A percentile compares a stretch with the other conserved stretches of the same genome.
Conservation (phyloP, 2,329 filamentous ascomycete species). For the Davidsoniella virescens region DNA sequence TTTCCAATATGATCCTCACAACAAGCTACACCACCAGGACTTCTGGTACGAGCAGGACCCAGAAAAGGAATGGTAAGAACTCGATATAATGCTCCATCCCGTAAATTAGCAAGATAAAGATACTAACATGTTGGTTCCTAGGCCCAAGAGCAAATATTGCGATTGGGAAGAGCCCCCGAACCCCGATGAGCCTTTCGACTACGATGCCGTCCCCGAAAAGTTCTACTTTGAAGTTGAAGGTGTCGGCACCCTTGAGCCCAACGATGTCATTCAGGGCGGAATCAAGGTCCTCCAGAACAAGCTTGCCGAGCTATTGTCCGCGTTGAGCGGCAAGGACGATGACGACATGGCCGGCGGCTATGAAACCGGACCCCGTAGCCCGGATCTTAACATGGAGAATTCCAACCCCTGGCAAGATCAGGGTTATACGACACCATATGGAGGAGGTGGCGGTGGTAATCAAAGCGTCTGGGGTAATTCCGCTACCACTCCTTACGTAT, state of each 20-base stretch:
- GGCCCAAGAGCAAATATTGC: constrained; percentile 68
- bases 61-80: constrained; percentile 63
- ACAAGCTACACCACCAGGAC: constrained; percentile 82
- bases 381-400: constrained; percentile 44
- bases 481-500: constrained; percentile 29
- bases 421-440: constrained; percentile 56
- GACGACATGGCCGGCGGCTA: constrained; percentile 24
- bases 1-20: constrained; percentile 96
- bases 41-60: constrained; percentile 85
- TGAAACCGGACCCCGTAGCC: constrained; percentile 49
- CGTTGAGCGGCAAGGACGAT: constrained; percentile 39
- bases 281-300: constrained; percentile 84
- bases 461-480: constrained; percentile 47
- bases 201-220: constrained; percentile 62
- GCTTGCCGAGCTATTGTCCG: constrained; percentile 61
- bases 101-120: background rate
- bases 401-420: constrained; percentile 42
- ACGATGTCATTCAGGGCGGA: constrained; percentile 74
- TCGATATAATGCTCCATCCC: background rate
- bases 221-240: constrained; percentile 95
- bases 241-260: constrained; percentile 73
- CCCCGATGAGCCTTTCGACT: constrained; percentile 80
- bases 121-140: constrained; percentile 22
- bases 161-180: constrained; percentile 63
- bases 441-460: constrained; percentile 35